Evolutionary conservation across 345 rosid species (phyloP).

Genomic region (Brassica juncea): DNA sequence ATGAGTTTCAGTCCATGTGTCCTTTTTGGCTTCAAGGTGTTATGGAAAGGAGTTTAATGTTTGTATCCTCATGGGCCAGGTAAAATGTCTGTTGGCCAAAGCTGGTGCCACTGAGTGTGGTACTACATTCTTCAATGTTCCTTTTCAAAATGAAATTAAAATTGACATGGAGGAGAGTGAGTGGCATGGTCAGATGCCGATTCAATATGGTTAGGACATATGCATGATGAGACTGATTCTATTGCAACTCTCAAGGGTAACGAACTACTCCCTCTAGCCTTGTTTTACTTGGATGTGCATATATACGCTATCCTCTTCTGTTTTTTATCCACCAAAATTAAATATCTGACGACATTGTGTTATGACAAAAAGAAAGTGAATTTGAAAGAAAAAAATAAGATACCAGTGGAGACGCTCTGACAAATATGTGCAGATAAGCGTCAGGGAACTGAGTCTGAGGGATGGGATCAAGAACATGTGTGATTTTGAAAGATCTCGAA

Average conservation of each 20-base stretch:
- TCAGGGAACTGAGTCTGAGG: conserved; percentile 65
- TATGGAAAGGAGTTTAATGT: not conserved
- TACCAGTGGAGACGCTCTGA: conserved; percentile 81
- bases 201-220: not conserved
- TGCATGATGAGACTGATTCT: not conserved
- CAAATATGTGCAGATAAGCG: conserved; percentile 77
- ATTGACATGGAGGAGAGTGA: not conserved
- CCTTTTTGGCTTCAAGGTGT: not conserved
- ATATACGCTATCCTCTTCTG: not conserved
- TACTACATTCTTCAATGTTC: not conserved
- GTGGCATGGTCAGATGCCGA: not conserved
- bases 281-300: not conserved
- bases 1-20: not conserved
- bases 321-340: not conserved
- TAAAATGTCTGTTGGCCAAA: not conserved
- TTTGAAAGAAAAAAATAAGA: conserved; percentile 39
- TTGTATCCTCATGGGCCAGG: not conserved
- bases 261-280: not conserved
- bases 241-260: not conserved
- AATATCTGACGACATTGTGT: not conserved
- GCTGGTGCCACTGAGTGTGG: not conserved
- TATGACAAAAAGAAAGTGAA: not conserved
- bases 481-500: not conserved
- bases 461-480: conserved; percentile 56
- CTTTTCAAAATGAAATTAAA: not conserved